Percentiles rank a stretch among this genome's conserved stretches.
These are phyloP conservation scores for Solanum hybrid DNA, from an alignment of 305 asterid genomes.

Conservation along the genomic window DNA sequence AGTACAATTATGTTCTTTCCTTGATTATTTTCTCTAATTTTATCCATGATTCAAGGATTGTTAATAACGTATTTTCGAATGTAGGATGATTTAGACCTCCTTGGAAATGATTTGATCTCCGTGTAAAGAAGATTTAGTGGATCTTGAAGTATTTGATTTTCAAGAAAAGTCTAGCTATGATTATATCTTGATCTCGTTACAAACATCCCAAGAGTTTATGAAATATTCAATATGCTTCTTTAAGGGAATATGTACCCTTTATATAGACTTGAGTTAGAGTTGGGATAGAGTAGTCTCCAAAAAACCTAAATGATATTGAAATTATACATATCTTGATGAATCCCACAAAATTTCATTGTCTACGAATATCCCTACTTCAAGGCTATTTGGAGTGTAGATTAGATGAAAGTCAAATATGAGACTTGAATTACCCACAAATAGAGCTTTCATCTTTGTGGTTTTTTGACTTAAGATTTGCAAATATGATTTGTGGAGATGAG, in stretches of 20 bases:
- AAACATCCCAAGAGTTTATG: background rate
- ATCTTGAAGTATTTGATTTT: no score
- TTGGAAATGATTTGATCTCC: background rate
- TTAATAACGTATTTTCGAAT: background rate
- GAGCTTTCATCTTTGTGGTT: background rate
- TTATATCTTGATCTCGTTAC: background rate
- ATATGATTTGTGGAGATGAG: background rate
- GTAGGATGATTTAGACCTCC: background rate
- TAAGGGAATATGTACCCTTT: no score
- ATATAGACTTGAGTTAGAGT: background rate
- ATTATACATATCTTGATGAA: background rate
- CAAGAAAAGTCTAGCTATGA: background rate
- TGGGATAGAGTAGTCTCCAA: no score
- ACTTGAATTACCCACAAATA: background rate
- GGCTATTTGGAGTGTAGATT: background rate
- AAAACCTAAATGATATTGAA: no score
- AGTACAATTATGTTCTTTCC: no score
- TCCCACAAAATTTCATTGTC: no score
- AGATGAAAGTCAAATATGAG: background rate
- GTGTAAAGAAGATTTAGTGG: background rate
- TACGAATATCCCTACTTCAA: background rate
- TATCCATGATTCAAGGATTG: background rate
- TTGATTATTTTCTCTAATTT: no score
- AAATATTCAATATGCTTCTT: background rate
- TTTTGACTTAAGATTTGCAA: background rate